Base-by-base conservation (phyloP, 2,329 filamentous ascomycete species). In the Fusarium ramigenum region DNA sequence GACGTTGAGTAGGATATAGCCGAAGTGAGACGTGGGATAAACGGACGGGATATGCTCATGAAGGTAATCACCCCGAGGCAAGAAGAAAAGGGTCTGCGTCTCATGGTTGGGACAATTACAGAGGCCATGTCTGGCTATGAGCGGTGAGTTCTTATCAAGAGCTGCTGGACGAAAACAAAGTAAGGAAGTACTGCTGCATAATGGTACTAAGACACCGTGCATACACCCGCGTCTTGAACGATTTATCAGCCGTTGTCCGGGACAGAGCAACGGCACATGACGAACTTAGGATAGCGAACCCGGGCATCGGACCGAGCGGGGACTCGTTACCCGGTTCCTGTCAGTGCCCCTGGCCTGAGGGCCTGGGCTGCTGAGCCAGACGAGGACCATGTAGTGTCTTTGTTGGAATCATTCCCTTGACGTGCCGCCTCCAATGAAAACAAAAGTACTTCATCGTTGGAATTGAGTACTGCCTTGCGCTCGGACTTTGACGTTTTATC, bases 91-190 rank as follows among this genome's bases (percentile, higher is more conserved):
- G 12, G 8, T 11, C 18, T 46, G 12, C 11, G 43, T 15, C 18
- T 28, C 23, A 46, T 46, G 0, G 4, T 46, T 10, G 43, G 12
- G 43, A 28, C 5, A 15, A 15, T 9, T 7, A 7, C 8, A 7
- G 12, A 21, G 1, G 4, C 5, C 23, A 28, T 28, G 8, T 28
- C 14, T 7, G 5, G 15, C 4, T 21, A 7, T 28, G 21, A 5
- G 12, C 0, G 2, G 18, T 21, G 43, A 7, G 2, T 7, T 6
- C 4, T 9, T 2, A 25, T 2, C 5, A 14, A 7, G 8, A 4
- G 7, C 9, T 12, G 28, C 0, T 23, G 15, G 7, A 1, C 7
- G 23, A 19, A 46, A 5, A 19, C 18, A 25, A 25, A 19, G 8
- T 19, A 12, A 5, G 5, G 0, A 15, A 10, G 9, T 30, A 10